Evolutionary conservation across 768 basidiomycete species (phyloP).

Genomic region (Myochromella boudieri): DNA sequence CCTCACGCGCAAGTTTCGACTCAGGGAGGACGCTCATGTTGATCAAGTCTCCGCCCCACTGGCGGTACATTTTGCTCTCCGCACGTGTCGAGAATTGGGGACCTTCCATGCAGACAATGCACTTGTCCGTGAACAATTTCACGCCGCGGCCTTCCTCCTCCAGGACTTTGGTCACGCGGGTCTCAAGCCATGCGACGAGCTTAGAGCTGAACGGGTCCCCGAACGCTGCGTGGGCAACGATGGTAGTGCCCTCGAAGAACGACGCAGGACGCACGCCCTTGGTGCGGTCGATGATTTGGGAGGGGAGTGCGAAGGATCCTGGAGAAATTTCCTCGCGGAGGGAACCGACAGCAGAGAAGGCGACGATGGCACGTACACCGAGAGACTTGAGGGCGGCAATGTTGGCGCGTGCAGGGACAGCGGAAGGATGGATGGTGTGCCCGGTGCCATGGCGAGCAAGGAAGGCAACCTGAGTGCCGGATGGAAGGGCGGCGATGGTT

Average conservation of each 20-base stretch:
- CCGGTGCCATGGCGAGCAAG: slow-evolving; percentile 85
- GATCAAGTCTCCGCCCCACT: slow-evolving; percentile 91
- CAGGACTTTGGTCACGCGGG: slow-evolving; percentile 62
- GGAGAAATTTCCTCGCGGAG: slow-evolving; percentile 91
- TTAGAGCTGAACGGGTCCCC: slow-evolving; percentile 84
- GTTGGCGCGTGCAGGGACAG: slow-evolving; percentile 87
- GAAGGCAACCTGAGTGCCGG: slow-evolving; percentile 82
- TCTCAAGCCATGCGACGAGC: slow-evolving; percentile 66
- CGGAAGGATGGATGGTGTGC: slow-evolving; percentile 77
- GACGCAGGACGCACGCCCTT: slow-evolving; percentile 88
- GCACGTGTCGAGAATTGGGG: slow-evolving; percentile 98
- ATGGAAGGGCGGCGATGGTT: slow-evolving; percentile 85
- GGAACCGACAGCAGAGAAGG: slow-evolving; percentile 95
- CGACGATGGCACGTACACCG: slow-evolving; percentile 85
- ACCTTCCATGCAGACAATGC: slow-evolving; percentile 95
- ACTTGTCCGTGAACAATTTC: slow-evolving; percentile 77
- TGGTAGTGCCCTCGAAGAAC: slow-evolving; percentile 78
- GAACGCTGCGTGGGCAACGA: slow-evolving; percentile 93
- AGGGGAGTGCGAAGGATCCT: slow-evolving; percentile 84
- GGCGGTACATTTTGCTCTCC: slow-evolving; percentile 91
- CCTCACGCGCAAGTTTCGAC: slow-evolving; percentile 95
- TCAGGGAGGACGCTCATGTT: slow-evolving; percentile 98
- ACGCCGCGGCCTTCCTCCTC: slow-evolving; percentile 57
- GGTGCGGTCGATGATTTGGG: slow-evolving; percentile 95
- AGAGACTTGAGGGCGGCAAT: slow-evolving; percentile 93